Conservation (phyloP, 176 grass and related monocot species). For the Tillandsia leiboldiana region DNA sequence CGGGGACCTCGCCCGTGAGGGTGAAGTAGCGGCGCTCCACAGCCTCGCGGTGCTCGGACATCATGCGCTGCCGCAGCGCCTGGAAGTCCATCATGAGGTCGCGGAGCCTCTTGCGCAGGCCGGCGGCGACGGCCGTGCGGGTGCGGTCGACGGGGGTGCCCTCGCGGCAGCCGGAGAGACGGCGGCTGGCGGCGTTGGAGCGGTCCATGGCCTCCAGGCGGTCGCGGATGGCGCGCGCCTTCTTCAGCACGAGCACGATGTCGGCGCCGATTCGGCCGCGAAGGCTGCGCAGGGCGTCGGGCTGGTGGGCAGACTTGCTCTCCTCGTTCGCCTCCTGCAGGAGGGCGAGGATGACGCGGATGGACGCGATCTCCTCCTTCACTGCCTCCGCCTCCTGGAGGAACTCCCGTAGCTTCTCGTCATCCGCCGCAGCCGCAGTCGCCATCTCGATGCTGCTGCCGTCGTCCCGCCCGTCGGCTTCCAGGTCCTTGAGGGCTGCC, state of each 20-base stretch:
- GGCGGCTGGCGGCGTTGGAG: slow-evolving; percentile 57
- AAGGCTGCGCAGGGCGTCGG: slow-evolving; percentile 57
- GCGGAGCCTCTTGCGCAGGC: slow-evolving; percentile 73
- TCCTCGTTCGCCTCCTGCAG: slow-evolving; percentile 84
- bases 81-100: slow-evolving; percentile 99
- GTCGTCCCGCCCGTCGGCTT: slow-evolving; percentile 26
- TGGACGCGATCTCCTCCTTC: slow-evolving; percentile 73
- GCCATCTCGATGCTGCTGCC: slow-evolving; percentile 30
- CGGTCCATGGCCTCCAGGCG: slow-evolving; percentile 72
- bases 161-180: slow-evolving; percentile 59
- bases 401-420: slow-evolving; percentile 66
- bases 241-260: slow-evolving; percentile 50
- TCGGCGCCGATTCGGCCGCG: slow-evolving; percentile 69
- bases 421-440: slow-evolving; percentile 29
- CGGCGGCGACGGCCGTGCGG: slow-evolving; percentile 69
- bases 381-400: slow-evolving; percentile 73
- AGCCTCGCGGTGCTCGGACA: slow-evolving; percentile 88
- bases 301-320: slow-evolving; percentile 69
- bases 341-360: slow-evolving; percentile 59
- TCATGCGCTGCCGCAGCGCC: slow-evolving; percentile 73
- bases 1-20: slow-evolving; percentile 74
- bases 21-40: slow-evolving; percentile 89
- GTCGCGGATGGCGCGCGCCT: slow-evolving; percentile 51
- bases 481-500: slow-evolving; percentile 79
- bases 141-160: slow-evolving; percentile 88